Percentiles rank a stretch among this genome's conserved stretches.
phyloP scores from a whole-genome alignment of 139 green algal genomes.

The Chlamydomonas sphaeroides region DNA sequence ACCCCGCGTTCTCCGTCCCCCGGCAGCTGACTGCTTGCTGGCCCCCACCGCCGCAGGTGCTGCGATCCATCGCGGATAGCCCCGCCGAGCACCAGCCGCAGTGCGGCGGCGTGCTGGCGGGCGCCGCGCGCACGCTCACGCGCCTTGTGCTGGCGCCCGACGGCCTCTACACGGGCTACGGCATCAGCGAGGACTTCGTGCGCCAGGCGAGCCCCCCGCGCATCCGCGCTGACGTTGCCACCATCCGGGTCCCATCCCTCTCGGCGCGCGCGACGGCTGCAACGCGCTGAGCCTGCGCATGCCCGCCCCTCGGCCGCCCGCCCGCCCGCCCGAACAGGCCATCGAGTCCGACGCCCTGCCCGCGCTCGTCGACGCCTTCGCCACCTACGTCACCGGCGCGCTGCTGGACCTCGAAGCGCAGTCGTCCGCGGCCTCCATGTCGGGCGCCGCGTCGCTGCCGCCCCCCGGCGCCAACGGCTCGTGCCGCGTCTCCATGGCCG shows the following conservation, averaged over 20 bases:
- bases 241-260: no score
- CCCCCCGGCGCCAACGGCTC: neutral
- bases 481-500: neutral
- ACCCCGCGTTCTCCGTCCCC: no score
- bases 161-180: conserved; percentile 11
- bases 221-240: neutral
- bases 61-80: neutral
- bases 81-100: neutral
- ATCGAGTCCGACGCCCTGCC: conserved; percentile 1
- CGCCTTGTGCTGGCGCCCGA: conserved; percentile 1
- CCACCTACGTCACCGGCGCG: neutral
- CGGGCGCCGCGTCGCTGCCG: neutral
- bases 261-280: no score
- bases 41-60: no score
- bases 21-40: no score
- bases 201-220: neutral
- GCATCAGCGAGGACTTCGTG: neutral
- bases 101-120: conserved; percentile 5
- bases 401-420: no score
- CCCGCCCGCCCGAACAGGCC: neutral
- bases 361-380: conserved; percentile 6
- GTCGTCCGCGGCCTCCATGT: no score
- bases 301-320: no score
- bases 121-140: neutral
- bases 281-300: no score